phyloP scores from a whole-genome alignment of 768 basidiomycete genomes.

The Trametes punicea region DNA sequence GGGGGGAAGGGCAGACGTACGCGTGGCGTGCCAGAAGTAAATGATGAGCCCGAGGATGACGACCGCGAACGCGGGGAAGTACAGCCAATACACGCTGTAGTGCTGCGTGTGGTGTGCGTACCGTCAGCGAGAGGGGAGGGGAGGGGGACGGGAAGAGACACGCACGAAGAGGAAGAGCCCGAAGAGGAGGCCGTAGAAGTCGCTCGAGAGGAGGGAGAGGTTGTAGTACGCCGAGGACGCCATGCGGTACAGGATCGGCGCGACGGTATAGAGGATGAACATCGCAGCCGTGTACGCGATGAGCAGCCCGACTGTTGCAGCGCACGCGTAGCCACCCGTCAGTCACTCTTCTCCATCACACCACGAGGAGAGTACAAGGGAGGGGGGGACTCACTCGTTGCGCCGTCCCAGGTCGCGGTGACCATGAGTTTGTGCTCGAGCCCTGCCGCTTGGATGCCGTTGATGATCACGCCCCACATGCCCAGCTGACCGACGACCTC shows the following conservation, averaged over 20 bases:
- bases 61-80: conserved; percentile 75
- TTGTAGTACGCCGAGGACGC: conserved; percentile 87
- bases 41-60: conserved; percentile 71
- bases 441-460: conserved; percentile 71
- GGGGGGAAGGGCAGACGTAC: conserved; percentile 43
- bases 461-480: conserved; percentile 80
- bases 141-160: conserved; percentile 17
- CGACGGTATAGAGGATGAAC: conserved; percentile 82
- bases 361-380: neutral
- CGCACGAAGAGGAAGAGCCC: conserved; percentile 58
- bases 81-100: conserved; percentile 82
- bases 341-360: neutral
- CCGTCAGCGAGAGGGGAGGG: neutral
- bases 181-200: conserved; percentile 85
- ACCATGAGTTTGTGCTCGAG: conserved; percentile 70
- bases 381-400: conserved; percentile 49
- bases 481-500: conserved; percentile 88
- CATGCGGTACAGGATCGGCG: conserved; percentile 81
- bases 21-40: conserved; percentile 84
- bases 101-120: conserved; percentile 45
- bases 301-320: conserved; percentile 48
- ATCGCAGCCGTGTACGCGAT: conserved; percentile 62
- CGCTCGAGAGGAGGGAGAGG: conserved; percentile 79
- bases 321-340: neutral
- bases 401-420: conserved; percentile 67